A percentile compares a stretch with the other conserved stretches of the same genome.
Conservation (phyloP, 2,329 filamentous ascomycete species). For the Pseudogymnoascus sp. region DNA sequence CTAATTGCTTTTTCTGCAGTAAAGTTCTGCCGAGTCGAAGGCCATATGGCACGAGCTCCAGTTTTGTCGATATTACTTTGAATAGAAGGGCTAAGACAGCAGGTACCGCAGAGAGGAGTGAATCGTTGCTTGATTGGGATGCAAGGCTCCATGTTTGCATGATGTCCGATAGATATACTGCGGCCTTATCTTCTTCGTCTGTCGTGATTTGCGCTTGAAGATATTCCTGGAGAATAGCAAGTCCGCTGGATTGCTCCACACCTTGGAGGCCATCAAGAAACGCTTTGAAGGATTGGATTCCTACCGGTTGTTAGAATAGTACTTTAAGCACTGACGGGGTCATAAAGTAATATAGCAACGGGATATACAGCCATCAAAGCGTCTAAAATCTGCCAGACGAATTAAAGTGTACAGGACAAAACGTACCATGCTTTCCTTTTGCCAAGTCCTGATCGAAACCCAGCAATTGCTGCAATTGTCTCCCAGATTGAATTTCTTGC, state of each 20-base stretch:
- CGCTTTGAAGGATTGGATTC: conserved; percentile 60
- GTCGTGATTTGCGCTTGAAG: conserved; percentile 49
- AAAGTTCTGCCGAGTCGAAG: conserved; percentile 73
- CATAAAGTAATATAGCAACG: not conserved
- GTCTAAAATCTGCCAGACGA: not conserved
- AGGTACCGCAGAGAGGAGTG: conserved; percentile 69
- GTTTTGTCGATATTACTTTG: conserved; percentile 63
- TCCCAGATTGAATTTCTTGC: conserved; percentile 54
- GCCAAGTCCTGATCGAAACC: conserved; percentile 63
- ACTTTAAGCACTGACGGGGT: not conserved
- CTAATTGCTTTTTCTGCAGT: conserved; percentile 71
- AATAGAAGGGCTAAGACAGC: conserved; percentile 76
- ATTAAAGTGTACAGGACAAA: not conserved
- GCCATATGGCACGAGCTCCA: conserved; percentile 70
- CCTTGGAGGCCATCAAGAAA: conserved; percentile 61
- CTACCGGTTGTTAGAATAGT: conserved; percentile 30
- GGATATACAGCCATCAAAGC: not conserved
- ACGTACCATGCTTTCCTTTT: conserved; percentile 57
- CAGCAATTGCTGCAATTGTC: conserved; percentile 62
- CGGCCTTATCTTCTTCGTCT: conserved; percentile 45
- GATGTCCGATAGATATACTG: conserved; percentile 65
- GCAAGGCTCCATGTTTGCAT: conserved; percentile 86
- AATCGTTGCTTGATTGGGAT: conserved; percentile 69
- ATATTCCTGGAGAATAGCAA: conserved; percentile 60
- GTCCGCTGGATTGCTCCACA: conserved; percentile 40